phyloP scores from a whole-genome alignment of 805 yeast genomes.

The Candida endomychidarum region DNA sequence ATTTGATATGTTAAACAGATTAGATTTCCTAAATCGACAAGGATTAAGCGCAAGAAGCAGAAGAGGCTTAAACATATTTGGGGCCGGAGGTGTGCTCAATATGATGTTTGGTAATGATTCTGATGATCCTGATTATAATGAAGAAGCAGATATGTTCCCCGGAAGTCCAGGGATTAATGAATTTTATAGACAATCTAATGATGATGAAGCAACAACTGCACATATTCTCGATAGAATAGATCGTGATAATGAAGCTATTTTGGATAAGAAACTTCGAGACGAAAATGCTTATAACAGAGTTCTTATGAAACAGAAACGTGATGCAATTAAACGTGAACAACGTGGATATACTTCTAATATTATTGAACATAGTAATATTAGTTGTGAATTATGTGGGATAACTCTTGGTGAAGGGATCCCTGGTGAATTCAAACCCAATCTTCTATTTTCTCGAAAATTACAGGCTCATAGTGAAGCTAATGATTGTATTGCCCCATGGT shows the following conservation, averaged over 20 bases:
- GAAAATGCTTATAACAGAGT: constrained; percentile 33
- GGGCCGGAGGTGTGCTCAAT: too few species aligned
- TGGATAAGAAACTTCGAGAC: constrained; percentile 31
- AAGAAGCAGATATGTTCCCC: constrained; percentile 1
- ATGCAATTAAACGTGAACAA: constrained; percentile 21
- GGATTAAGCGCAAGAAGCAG: constrained; percentile 4
- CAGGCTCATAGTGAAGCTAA: constrained; percentile 24
- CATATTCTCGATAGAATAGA: constrained; percentile 36
- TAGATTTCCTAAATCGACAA: constrained; percentile 2
- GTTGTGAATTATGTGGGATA: constrained; percentile 69
- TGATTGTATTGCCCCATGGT: constrained; percentile 64
- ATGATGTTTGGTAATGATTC: background rate
- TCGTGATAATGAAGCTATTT: constrained; percentile 37
- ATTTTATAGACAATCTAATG: background rate
- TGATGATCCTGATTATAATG: constrained; percentile 10
- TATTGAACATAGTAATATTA: constrained; percentile 17
- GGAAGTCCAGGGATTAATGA: background rate
- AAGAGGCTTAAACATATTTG: too few species aligned
- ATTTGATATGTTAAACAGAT: background rate
- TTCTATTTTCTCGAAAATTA: constrained; percentile 27
- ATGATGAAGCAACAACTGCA: constrained; percentile 15
- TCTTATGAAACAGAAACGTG: constrained; percentile 28
- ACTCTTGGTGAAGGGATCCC: constrained; percentile 76
- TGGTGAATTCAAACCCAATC: constrained; percentile 41
- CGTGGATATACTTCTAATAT: constrained; percentile 34